Conservation (phyloP, 208 protist species). For the Acanthamoeba triangularis region DNA sequence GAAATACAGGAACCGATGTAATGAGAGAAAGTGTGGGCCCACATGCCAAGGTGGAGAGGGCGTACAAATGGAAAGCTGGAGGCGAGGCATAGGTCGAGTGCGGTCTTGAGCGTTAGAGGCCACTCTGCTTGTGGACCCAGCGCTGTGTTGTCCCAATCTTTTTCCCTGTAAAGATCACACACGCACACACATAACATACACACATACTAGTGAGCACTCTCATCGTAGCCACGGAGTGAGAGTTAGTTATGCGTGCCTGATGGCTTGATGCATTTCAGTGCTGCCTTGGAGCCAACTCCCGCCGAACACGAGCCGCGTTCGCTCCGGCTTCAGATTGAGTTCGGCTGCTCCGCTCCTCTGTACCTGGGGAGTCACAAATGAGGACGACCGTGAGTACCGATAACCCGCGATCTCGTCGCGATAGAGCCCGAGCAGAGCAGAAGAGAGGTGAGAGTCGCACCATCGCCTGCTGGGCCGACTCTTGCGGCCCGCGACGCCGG, state of each 20-base stretch:
- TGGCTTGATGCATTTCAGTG: not conserved
- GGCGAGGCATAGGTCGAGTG: not conserved
- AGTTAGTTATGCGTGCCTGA: not conserved
- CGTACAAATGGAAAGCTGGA: slow-evolving; percentile 39
- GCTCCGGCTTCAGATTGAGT: not conserved
- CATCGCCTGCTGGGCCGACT: not conserved
- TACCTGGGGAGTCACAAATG: not conserved
- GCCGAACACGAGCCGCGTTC: not conserved
- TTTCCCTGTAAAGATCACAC: not conserved
- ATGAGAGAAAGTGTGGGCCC: not conserved
- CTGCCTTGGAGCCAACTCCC: not conserved
- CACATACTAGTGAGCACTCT: not conserved
- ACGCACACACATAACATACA: not conserved
- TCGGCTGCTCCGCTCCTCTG: not conserved
- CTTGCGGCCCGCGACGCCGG: not conserved
- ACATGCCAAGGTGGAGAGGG: not conserved
- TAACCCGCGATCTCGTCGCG: too few relatives aligned
- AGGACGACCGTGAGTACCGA: not conserved
- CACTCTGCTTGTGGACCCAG: slow-evolving; percentile 52
- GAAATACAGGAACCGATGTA: not conserved
- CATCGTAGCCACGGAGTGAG: not conserved
- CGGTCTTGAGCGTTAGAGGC: not conserved
- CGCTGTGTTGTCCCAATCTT: slow-evolving; percentile 33
- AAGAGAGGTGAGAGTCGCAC: not conserved
- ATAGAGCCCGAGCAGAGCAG: not conserved